Evolutionary conservation across 257 asterid genomes (phyloP), one percentile per base, ranked within the genome.

Genomic region (Fraxinus pennsylvanica): DNA sequence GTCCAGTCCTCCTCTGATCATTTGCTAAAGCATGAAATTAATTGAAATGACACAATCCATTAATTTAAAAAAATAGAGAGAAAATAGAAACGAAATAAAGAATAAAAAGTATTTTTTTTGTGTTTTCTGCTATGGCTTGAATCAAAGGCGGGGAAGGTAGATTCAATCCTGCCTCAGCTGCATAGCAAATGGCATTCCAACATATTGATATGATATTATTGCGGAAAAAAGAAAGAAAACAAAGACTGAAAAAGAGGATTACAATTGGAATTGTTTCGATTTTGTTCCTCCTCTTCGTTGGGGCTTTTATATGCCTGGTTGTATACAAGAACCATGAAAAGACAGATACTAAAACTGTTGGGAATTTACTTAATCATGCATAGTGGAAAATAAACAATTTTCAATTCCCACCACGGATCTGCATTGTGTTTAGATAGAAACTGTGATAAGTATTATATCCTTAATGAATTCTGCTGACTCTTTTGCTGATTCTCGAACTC

Each of bases 171-270:
- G 81, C 65, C 78, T 57, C 59, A 27, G 32, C 50, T 13, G 1
- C 68, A 61, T 2, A 61, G 68, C 30, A 61, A 82, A 91, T 92
- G 99, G 98, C 98, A 10, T 93, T 92, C 81, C 97, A 93, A 82
- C 98, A 95, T 83, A 90, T 95, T 84, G 99, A 93, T 85, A 88
- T 82, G 43, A 92, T 96, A 43, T 80, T 91, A 1, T 91, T 90
- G 69, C 96, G 98, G 68, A 65, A 94, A 3, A 80, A 86, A 73
- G 82, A 92, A 59, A 75, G 87, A 36, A 47, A 68, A 72, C 82
- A 84, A 43, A 89, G 87, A 67, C 15, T 79, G 71, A 80, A 74
- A 41, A 72, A 81, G n/a, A 79, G 89, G n/a, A 78, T 92, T 69
- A 85, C 84, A 0, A 83, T 89, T 19, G 94, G 89, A 4, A 74